phyloP scores from a whole-genome alignment of 208 protist genomes.

The Crithidia thermophila region DNA sequence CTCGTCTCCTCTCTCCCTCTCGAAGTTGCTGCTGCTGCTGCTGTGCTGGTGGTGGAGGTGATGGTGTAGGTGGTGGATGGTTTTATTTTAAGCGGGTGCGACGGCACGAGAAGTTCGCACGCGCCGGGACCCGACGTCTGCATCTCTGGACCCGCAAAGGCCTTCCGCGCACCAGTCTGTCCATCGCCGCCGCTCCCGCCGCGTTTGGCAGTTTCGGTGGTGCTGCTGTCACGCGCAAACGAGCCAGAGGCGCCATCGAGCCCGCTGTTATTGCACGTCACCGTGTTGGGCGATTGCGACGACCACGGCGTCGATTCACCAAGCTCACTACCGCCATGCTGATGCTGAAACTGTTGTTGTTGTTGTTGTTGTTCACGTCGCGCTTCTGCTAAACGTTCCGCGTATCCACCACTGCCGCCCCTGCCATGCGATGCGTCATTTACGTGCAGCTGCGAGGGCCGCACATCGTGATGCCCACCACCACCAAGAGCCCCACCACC shows the following conservation, averaged over 20 bases:
- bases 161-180: not conserved
- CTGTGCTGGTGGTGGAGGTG: not conserved
- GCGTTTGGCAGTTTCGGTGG: not conserved
- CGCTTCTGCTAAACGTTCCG: slow-evolving; percentile 17
- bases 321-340: not conserved
- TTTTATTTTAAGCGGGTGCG: not conserved
- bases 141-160: too few species aligned
- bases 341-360: not conserved
- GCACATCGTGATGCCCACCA: slow-evolving; percentile 20
- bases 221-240: slow-evolving; percentile 3
- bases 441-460: slow-evolving; percentile 2
- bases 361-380: slow-evolving; percentile 14
- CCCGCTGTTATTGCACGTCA: slow-evolving; percentile 14
- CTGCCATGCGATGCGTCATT: not conserved
- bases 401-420: slow-evolving; percentile 11
- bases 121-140: slow-evolving; percentile 10
- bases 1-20: not conserved
- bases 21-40: not conserved
- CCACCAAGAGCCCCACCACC: not conserved
- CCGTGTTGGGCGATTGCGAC: not conserved
- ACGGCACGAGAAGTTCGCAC: slow-evolving; percentile 21
- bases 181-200: not conserved
- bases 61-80: not conserved
- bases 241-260: slow-evolving; percentile 7
- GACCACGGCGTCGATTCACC: slow-evolving; percentile 21